Conservation (phyloP, 352 stramenopile species). For the Phytopythium chamaehyphon region DNA sequence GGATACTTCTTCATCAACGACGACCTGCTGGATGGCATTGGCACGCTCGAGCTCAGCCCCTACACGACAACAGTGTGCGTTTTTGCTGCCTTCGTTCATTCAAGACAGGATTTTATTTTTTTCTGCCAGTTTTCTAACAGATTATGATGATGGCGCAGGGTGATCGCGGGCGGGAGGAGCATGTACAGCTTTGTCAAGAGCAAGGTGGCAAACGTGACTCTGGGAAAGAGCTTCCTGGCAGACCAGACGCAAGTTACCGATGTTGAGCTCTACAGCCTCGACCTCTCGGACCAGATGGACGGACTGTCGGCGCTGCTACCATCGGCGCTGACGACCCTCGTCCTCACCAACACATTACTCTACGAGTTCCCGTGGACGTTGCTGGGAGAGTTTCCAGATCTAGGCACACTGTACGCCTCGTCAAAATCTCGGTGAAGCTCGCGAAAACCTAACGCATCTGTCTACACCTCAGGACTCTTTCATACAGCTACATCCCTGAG, state of each 20-base stretch:
- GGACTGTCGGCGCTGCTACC: conserved; percentile 15
- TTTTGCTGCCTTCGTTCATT: neutral
- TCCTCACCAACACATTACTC: conserved; percentile 20
- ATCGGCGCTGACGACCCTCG: conserved; percentile 10
- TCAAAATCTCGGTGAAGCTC: neutral
- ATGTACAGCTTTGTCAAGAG: conserved; percentile 13
- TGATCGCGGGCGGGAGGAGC: conserved; percentile 1
- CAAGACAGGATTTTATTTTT: neutral
- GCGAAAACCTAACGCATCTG: too few species aligned
- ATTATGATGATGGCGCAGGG: neutral
- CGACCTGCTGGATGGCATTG: neutral
- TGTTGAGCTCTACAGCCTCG: conserved; percentile 20
- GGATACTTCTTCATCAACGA: conserved; percentile 1
- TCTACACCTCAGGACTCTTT: conserved; percentile 16
- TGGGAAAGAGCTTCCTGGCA: conserved; percentile 19
- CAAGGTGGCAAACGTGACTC: conserved; percentile 17
- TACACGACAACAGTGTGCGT: conserved; percentile 1
- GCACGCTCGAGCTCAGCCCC: conserved; percentile 1
- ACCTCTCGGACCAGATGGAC: conserved; percentile 14
- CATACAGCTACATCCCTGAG: conserved; percentile 15
- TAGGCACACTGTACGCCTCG: conserved; percentile 14
- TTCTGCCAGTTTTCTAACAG: neutral
- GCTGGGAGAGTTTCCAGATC: conserved; percentile 4
- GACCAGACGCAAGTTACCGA: conserved; percentile 21
- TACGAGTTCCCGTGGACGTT: conserved; percentile 14